Evolutionary conservation across 179 eudicot species (phyloP), one percentile per base, ranked within the genome.

Genomic region (Pouteria campechiana): DNA sequence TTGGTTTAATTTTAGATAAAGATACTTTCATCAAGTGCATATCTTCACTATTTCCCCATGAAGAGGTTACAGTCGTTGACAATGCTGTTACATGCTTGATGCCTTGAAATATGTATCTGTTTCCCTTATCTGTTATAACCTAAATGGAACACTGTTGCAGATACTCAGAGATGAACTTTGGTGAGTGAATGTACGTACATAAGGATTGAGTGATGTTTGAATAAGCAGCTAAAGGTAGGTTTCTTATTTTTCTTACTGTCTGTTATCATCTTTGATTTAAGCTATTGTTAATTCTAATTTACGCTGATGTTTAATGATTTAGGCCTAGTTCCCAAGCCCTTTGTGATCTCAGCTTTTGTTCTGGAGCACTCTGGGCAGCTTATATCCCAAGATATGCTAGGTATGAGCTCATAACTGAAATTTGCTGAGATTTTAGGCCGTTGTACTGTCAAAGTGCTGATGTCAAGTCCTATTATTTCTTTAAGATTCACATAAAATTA

Each of bases 131-230:
- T 6, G 33, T 35, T 46, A 25, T 36, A n/a, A n/a, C n/a, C n/a
- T n/a, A n/a, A n/a, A n/a, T n/a, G n/a, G n/a, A n/a, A n/a, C n/a
- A n/a, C n/a, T n/a, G n/a, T 3, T 72, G 68, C 76, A 89, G 95
- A 86, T 86, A 90, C 70, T 81, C 98, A 2, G 86, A 90, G 72
- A 90, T 90, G 95, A 85, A 67, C 46, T 89, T 90, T 70, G 87
- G 79, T 58, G 83, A 79, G 76, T 86, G 84, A 86, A 58, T n/a
- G 65, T 56, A 51, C 37, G 52, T 52, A 16, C 54, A 29, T 33
- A 39, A 54, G 42, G n/a, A n/a, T n/a, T 58, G 3, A 42, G 49
- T 34, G 34, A 55, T 63, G 46, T 57, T 63, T 46, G 46, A 62
- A 48, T 63, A 70, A 67, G 68, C 67, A 46, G 52, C 41, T 55